Evolutionary conservation across 805 yeast genomes (phyloP), one percentile per base, ranked within the genome.

Genomic region (Suhomyces prunicola): DNA sequence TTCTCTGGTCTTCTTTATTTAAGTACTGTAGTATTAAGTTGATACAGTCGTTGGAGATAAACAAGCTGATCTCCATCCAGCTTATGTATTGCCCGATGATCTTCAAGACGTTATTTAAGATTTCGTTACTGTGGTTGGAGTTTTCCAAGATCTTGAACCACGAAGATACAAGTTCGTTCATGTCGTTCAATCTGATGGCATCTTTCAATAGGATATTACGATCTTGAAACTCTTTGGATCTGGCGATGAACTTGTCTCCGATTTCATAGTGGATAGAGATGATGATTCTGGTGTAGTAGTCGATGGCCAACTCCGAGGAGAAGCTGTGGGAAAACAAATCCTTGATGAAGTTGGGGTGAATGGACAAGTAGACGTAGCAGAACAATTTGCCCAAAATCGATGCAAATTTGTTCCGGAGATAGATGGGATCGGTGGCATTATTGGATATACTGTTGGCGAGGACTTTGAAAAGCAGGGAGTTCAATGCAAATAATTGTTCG

Each of bases 61-160:
- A 83, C 60, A 90, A 74, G 51, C 85, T 76, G 55, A 92, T 85
- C 66, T 90, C 96, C 67, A 92, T 90, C 99, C 99, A 94, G 23
- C 92, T 85, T 23, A 91, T 88, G 80, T 88, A 94, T 10, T 84
- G 83, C 9, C 97, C 97, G 52, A 94, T 82, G 51, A 84, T 84
- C 50, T 77, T 76, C 48, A 90, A 76, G 6, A 84, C 72, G 54
- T 80, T 80, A 56, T 79, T 83, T 62, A 88, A 60, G 56, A 87
- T 78, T 54, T 82, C 83, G 27, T 57, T 56, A 48, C 48, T 61
- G 51, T 64, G 47, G 73, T 64, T 53, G 64, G 58, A 72, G 61
- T 67, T 70, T 10, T 64, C 63, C 54, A 88, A 70, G 19, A 86
- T 78, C 47, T 78, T 73, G 61, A 80, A 79, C 97, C 97, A 91